These are phyloP conservation scores for Pseudocercospora ulei DNA, from an alignment of 2,329 filamentous ascomycete species.

Conservation along the genomic window DNA sequence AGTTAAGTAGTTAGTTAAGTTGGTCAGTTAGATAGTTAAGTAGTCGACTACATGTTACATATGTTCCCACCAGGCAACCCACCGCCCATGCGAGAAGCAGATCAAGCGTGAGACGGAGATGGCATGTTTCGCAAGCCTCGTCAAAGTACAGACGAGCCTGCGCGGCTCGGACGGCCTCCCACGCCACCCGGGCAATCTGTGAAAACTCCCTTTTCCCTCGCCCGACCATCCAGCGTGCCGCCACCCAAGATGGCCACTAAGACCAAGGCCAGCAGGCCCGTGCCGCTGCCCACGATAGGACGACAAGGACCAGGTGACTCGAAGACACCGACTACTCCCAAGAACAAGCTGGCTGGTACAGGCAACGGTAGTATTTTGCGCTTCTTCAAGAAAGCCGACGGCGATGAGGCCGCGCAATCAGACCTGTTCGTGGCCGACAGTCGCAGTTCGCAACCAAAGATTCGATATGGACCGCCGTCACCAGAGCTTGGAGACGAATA, in stretches of 20 bases:
- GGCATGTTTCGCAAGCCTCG: conserved; percentile 49
- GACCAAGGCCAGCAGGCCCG: conserved; percentile 22
- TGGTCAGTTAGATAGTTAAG: background rate
- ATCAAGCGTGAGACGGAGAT: conserved; percentile 2
- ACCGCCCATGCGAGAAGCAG: no score
- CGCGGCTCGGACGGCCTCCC: conserved; percentile 42
- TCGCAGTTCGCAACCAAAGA: background rate
- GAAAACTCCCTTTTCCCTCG: conserved; percentile 30
- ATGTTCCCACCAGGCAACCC: background rate
- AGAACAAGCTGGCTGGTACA: conserved; percentile 36
- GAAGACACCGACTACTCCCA: conserved; percentile 32
- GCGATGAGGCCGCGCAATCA: conserved; percentile 22
- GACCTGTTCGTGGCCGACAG: conserved; percentile 35
- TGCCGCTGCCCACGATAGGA: conserved; percentile 28
- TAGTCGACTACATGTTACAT: conserved; percentile 1
- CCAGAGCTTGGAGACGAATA: conserved; percentile 16
- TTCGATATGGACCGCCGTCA: background rate
- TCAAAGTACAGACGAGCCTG: conserved; percentile 34
- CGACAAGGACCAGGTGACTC: conserved; percentile 29
- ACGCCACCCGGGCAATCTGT: conserved; percentile 39
- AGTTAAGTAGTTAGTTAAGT: conserved; percentile 10
- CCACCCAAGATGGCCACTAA: conserved; percentile 31
- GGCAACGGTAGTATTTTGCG: conserved; percentile 46
- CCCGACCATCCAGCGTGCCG: conserved; percentile 28
- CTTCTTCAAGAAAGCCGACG: conserved; percentile 47